Evolutionary conservation across 2,329 filamentous ascomycete genomes (phyloP).

Genomic region (Chrysoporthe deuterocubensis): DNA sequence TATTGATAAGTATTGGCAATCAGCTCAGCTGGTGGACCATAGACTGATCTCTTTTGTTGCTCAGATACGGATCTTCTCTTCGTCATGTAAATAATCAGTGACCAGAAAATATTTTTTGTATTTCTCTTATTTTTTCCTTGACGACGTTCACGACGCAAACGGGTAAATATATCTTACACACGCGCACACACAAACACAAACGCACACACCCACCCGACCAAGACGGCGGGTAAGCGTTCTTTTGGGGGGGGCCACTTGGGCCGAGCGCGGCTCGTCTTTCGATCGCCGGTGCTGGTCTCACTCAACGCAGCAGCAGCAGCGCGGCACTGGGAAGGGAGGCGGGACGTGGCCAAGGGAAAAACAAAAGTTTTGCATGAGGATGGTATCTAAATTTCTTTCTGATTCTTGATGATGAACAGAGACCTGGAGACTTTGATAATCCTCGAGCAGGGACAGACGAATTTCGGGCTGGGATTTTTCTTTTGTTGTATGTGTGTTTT

Average conservation of each 20-base stretch:
- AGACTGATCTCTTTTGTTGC: conserved; percentile 5
- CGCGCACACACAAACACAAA: background rate
- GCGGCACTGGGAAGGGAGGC: background rate
- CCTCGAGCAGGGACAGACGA: background rate
- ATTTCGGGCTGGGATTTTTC: background rate
- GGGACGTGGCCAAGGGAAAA: background rate
- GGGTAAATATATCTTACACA: background rate
- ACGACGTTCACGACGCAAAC: conserved; percentile 14
- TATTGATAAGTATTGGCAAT: conserved; percentile 28
- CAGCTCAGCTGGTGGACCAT: background rate
- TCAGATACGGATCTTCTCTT: conserved; percentile 67
- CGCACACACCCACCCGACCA: background rate
- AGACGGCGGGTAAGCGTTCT: background rate
- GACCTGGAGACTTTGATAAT: background rate
- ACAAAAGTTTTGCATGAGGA: background rate
- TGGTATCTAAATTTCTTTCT: background rate
- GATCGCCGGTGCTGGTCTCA: background rate
- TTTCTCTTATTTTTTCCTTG: background rate
- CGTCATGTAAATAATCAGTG: conserved; percentile 54
- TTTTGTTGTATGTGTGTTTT: no score
- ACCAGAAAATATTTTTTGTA: background rate
- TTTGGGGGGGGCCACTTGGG: background rate
- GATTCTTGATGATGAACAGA: background rate
- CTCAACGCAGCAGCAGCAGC: background rate
- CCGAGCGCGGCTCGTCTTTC: background rate